Percentiles rank a stretch among this genome's conserved stretches.
phyloP scores from a whole-genome alignment of 2,329 filamentous ascomycete genomes.

The Fusarium napiforme region DNA sequence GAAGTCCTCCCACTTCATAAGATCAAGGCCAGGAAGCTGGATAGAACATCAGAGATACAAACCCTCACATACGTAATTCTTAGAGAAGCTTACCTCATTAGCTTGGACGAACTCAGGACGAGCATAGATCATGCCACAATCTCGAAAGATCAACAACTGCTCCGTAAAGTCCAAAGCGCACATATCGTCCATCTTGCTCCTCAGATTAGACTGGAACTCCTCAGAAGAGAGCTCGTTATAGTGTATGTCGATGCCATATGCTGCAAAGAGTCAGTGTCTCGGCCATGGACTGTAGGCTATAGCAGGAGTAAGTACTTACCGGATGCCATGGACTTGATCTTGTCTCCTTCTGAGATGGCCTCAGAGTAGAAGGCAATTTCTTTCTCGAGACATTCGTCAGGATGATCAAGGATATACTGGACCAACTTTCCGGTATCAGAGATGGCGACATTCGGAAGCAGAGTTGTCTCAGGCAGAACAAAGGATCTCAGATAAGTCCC shows the following conservation, averaged over 20 bases:
- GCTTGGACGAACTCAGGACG: not conserved
- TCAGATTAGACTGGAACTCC: not conserved
- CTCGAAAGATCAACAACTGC: not conserved
- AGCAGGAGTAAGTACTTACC: not conserved
- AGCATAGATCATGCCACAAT: slow-evolving; percentile 2
- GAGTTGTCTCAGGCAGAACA: not conserved
- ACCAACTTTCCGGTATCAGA: not conserved
- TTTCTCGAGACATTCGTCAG: not conserved
- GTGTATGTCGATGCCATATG: not conserved
- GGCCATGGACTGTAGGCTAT: too few species aligned
- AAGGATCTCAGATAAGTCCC: slow-evolving; percentile 7
- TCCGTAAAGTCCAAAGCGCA: slow-evolving; percentile 6
- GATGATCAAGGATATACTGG: not conserved
- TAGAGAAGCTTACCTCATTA: not conserved
- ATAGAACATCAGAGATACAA: not conserved
- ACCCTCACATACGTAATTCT: rapidly evolving
- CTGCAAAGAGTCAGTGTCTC: rapidly evolving
- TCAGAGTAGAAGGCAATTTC: not conserved
- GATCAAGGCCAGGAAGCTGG: not conserved
- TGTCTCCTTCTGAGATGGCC: not conserved
- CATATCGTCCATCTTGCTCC: not conserved
- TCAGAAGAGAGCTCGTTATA: not conserved
- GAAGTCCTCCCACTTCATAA: slow-evolving; percentile 5
- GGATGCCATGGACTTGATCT: not conserved
- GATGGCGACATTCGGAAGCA: not conserved